These are phyloP conservation scores for Glebionis coronaria DNA, from an alignment of 129 eudicot species.

Conservation along the genomic window DNA sequence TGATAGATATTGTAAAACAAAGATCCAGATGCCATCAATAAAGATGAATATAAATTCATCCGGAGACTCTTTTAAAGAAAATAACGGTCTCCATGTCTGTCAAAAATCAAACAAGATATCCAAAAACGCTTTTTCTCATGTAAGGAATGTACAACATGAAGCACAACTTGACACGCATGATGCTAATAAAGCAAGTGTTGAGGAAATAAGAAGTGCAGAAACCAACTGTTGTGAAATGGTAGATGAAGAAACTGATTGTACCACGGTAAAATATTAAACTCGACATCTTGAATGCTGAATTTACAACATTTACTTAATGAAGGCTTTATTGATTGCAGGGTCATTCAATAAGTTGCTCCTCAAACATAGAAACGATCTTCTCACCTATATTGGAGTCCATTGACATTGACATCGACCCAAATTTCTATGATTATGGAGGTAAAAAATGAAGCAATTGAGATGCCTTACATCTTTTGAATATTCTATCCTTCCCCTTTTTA, in stretches of 20 bases:
- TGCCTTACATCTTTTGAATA: background rate
- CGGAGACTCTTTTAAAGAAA: slow-evolving; percentile 18
- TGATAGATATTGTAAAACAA: slow-evolving; percentile 14
- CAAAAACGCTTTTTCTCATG: slow-evolving; percentile 51
- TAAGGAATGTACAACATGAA: slow-evolving; percentile 36
- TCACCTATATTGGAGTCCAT: slow-evolving; percentile 59
- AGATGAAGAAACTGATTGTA: slow-evolving; percentile 34
- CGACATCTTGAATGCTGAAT: background rate
- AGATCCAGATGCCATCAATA: slow-evolving; percentile 34
- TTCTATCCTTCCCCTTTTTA: no score
- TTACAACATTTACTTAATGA: background rate
- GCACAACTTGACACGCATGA: slow-evolving; percentile 31
- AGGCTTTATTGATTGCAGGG: slow-evolving; percentile 39
- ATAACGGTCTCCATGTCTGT: slow-evolving; percentile 64
- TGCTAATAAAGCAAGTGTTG: slow-evolving; percentile 30
- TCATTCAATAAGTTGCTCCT: slow-evolving; percentile 41
- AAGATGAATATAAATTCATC: slow-evolving; percentile 29
- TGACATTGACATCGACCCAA: slow-evolving; percentile 37
- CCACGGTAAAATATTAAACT: background rate
- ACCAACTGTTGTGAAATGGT: slow-evolving; percentile 34
- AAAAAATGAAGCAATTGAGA: background rate
- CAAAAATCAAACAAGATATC: slow-evolving; percentile 67
- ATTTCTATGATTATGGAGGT: slow-evolving; percentile 45
- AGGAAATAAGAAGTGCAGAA: slow-evolving; percentile 33
- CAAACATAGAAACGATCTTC: slow-evolving; percentile 60